These are phyloP conservation scores for Vaccinium macrocarpon DNA, from an alignment of 148 eudicot genomes.

Conservation along the genomic window DNA sequence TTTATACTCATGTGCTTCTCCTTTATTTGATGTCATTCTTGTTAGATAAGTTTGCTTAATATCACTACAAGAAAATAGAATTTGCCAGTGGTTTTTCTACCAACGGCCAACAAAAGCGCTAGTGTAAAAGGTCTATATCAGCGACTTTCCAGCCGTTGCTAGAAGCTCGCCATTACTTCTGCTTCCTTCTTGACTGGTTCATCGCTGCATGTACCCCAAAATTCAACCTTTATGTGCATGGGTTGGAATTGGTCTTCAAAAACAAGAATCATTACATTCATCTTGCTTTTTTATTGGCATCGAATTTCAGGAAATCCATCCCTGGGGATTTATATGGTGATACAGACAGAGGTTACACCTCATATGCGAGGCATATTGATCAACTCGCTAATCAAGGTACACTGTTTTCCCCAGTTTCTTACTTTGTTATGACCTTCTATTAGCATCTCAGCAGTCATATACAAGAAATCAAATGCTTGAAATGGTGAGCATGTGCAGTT, in stretches of 20 bases:
- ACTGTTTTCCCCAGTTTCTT: not conserved
- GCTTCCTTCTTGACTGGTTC: not conserved
- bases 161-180: no score
- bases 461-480: constrained; percentile 70
- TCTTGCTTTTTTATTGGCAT: not conserved
- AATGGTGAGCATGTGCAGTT: constrained; percentile 49
- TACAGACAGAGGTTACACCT: constrained; percentile 67
- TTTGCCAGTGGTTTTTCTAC: no score
- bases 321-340: constrained; percentile 53
- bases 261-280: not conserved
- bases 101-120: no score
- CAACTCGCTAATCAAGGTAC: constrained; percentile 90
- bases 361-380: constrained; percentile 86
- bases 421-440: constrained; percentile 18
- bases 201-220: not conserved
- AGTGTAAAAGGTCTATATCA: no score
- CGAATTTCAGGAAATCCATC: constrained; percentile 47
- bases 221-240: not conserved
- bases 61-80: no score
- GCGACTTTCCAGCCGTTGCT: no score
- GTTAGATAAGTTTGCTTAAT: no score
- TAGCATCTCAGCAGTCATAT: constrained; percentile 83
- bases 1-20: no score
- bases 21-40: no score
- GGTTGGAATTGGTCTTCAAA: not conserved